phyloP scores from a whole-genome alignment of 129 eudicot species.

The Helianthus annuus region HanXRQr2.0-SUNRISE NC_035445.2:132074437-132074936 shows the following conservation, averaged over 20 bases:
- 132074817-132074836: background rate
- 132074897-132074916: background rate
- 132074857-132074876: background rate
- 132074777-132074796: conserved; percentile 26
- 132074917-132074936: conserved; percentile 18
- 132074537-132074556: background rate
- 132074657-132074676: conserved; percentile 69
- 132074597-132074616: background rate
- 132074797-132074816: background rate
- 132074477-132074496: too few species aligned
- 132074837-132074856: background rate
- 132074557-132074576: background rate
- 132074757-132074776: conserved; percentile 76
- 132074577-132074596: conserved; percentile 16
- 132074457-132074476: too few species aligned
- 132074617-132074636: background rate
- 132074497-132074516: too few species aligned
- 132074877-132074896: conserved; percentile 13
- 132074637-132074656: conserved; percentile 23
- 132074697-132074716: background rate
- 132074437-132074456: too few species aligned
- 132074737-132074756: conserved; percentile 60
- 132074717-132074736: background rate
- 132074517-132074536: background rate
- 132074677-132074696: background rate